Percentiles rank a stretch among this genome's conserved stretches.
Conservation (phyloP, 805 yeast genomes). For the Candida ascalaphidarum region DNA sequence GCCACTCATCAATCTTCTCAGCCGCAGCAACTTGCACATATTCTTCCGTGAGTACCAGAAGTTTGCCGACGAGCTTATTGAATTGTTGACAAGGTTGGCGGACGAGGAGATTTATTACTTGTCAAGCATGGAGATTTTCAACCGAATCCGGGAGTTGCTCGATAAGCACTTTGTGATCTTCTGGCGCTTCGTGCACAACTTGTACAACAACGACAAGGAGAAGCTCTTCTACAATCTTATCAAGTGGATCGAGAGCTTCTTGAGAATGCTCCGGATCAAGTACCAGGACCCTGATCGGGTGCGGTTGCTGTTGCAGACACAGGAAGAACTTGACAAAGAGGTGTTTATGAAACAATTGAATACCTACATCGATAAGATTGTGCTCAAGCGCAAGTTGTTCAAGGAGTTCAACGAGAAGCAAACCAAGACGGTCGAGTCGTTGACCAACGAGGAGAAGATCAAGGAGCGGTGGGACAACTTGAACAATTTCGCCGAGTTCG, state of each 20-base stretch:
- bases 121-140: slow-evolving; percentile 53
- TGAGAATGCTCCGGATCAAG: slow-evolving; percentile 57
- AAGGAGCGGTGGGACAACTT: slow-evolving; percentile 38
- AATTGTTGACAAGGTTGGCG: slow-evolving; percentile 53
- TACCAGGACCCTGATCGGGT: slow-evolving; percentile 32
- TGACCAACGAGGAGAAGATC: slow-evolving; percentile 11
- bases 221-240: slow-evolving; percentile 66
- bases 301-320: slow-evolving; percentile 34
- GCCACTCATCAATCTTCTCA: slow-evolving; percentile 63
- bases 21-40: slow-evolving; percentile 54
- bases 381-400: slow-evolving; percentile 29
- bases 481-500: slow-evolving; percentile 20
- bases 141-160: slow-evolving; percentile 54
- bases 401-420: slow-evolving; percentile 21
- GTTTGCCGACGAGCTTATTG: slow-evolving; percentile 47
- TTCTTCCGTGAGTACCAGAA: slow-evolving; percentile 39
- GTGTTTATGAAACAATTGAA: slow-evolving; percentile 32
- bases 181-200: slow-evolving; percentile 69
- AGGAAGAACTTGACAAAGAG: slow-evolving; percentile 18
- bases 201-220: slow-evolving; percentile 70
- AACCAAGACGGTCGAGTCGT: slow-evolving; percentile 12
- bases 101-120: slow-evolving; percentile 43
- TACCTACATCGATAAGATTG: slow-evolving; percentile 24
- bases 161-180: slow-evolving; percentile 65
- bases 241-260: slow-evolving; percentile 63